Conservation (phyloP, 148 eudicot genomes). For the Spergularia marina region DNA sequence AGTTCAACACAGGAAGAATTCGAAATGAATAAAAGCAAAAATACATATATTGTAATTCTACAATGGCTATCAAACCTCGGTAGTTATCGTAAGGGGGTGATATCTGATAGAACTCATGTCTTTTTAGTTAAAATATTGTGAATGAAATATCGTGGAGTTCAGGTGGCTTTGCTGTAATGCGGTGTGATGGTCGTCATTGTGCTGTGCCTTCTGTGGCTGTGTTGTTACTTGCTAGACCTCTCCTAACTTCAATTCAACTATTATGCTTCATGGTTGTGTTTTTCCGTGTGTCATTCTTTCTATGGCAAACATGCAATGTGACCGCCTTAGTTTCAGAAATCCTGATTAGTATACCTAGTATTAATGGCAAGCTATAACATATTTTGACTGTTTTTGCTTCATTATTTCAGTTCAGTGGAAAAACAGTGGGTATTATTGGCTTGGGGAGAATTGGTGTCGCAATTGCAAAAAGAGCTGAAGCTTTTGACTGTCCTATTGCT, state of each 20-base stretch:
- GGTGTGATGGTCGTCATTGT: not conserved
- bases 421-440: conserved; percentile 84
- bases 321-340: not conserved
- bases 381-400: not conserved
- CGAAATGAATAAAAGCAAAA: no score
- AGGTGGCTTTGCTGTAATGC: not conserved
- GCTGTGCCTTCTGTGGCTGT: not conserved
- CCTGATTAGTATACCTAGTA: no score
- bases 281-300: not conserved
- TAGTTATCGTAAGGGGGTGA: no score
- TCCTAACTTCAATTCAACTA: not conserved
- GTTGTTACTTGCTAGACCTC: no score
- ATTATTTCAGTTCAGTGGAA: conserved; percentile 69
- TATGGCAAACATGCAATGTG: not conserved
- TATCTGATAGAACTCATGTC: no score
- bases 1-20: no score
- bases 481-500: conserved; percentile 72
- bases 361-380: no score
- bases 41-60: no score
- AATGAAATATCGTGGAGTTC: not conserved
- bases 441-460: conserved; percentile 78
- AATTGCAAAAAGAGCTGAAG: conserved; percentile 83
- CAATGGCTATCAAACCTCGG: no score
- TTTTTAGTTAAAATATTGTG: not conserved
- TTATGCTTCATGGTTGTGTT: not conserved